Evolutionary conservation across 2,329 filamentous ascomycete species (phyloP).

Genomic region (Pseudogymnoascus sp.): DNA sequence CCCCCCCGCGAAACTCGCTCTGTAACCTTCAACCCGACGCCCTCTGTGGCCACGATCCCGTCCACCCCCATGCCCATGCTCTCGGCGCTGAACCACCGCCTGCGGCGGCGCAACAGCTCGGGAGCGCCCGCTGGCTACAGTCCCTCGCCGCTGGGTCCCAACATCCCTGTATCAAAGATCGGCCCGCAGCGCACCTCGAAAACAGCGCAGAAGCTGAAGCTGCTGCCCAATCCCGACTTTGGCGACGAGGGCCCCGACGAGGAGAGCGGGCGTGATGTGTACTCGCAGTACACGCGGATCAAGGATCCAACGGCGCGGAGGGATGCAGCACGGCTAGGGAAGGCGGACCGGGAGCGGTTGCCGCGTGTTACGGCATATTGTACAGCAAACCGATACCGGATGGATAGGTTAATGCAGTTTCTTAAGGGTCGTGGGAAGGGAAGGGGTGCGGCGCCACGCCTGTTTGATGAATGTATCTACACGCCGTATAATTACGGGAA

Average conservation of each 20-base stretch:
- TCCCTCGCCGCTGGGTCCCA: slow-evolving; percentile 30
- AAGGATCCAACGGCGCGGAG: slow-evolving; percentile 90
- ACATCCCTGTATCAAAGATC: slow-evolving; percentile 53
- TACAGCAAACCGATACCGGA: slow-evolving; percentile 82
- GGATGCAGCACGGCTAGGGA: slow-evolving; percentile 85
- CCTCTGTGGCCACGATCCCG: slow-evolving; percentile 50
- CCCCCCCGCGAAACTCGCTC: slow-evolving; percentile 10
- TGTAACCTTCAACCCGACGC: slow-evolving; percentile 70
- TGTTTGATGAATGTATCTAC: slow-evolving; percentile 97
- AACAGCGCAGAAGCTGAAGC: slow-evolving; percentile 91
- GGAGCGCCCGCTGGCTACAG: slow-evolving; percentile 43
- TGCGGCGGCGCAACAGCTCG: slow-evolving; percentile 78
- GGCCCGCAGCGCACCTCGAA: slow-evolving; percentile 92
- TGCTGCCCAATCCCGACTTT: slow-evolving; percentile 84
- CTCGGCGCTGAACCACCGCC: slow-evolving; percentile 75
- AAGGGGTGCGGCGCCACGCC: slow-evolving; percentile 74
- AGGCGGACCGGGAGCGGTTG: slow-evolving; percentile 78
- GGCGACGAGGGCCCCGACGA: slow-evolving; percentile 71
- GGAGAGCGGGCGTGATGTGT: slow-evolving; percentile 89
- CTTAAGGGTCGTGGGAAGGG: slow-evolving; percentile 75
- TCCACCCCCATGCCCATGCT: slow-evolving; percentile 48
- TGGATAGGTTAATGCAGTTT: slow-evolving; percentile 83
- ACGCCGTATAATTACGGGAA: slow-evolving; percentile 74
- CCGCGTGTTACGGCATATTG: slow-evolving; percentile 95
- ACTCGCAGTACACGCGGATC: slow-evolving; percentile 95